phyloP scores from a whole-genome alignment of 345 rosid species.

The Toxicodendron radicans region DNA sequence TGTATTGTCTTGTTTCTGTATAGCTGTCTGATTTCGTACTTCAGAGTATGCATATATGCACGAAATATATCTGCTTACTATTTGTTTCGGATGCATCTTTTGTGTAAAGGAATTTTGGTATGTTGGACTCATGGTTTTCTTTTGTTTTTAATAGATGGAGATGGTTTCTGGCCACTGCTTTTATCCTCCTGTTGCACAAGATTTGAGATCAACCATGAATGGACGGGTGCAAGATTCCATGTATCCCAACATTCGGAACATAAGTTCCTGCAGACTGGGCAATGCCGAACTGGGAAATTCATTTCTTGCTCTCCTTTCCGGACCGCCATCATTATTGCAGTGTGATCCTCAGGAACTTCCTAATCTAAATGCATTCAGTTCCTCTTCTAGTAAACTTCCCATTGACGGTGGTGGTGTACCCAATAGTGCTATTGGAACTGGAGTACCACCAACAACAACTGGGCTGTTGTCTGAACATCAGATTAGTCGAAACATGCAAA shows the following conservation, averaged over 20 bases:
- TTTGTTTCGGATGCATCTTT: neutral
- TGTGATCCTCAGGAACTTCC: slow-evolving; percentile 35
- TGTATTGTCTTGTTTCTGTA: neutral
- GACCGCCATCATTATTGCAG: slow-evolving; percentile 35
- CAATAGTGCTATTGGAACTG: slow-evolving; percentile 28
- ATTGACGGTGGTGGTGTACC: slow-evolving; percentile 16
- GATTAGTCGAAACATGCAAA: slow-evolving; percentile 22
- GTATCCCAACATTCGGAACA: slow-evolving; percentile 16
- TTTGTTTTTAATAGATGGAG: slow-evolving; percentile 27
- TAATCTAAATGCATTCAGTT: slow-evolving; percentile 26
- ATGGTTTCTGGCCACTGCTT: slow-evolving; percentile 20
- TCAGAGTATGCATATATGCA: neutral
- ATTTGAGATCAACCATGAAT: slow-evolving; percentile 25
- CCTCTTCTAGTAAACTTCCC: slow-evolving; percentile 26
- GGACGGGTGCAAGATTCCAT: slow-evolving; percentile 28
- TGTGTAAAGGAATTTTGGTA: neutral
- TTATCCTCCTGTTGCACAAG: slow-evolving; percentile 29
- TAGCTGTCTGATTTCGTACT: neutral
- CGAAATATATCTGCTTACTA: neutral
- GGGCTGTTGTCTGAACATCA: slow-evolving; percentile 22
- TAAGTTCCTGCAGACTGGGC: slow-evolving; percentile 21
- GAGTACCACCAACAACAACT: slow-evolving; percentile 13
- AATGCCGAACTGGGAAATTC: slow-evolving; percentile 33
- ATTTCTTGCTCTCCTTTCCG: slow-evolving; percentile 44
- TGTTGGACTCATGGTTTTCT: slow-evolving; percentile 7